These are phyloP conservation scores for Eucalyptus curtisii DNA, from an alignment of 345 rosid genomes.

Conservation along the genomic window DNA sequence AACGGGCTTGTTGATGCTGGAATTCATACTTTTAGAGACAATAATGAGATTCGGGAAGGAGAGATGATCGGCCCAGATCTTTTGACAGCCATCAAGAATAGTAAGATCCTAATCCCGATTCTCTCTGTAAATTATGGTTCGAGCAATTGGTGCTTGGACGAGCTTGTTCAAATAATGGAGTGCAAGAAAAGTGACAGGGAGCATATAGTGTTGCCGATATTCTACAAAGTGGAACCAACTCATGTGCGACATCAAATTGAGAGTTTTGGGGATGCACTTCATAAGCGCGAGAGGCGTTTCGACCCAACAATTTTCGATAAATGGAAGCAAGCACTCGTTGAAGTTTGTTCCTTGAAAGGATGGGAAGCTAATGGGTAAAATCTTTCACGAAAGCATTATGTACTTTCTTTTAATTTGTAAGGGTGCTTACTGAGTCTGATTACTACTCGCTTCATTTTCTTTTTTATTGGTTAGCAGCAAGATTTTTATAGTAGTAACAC, in stretches of 20 bases:
- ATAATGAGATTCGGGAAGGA: fast-evolving
- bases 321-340: neutral
- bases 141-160: fast-evolving
- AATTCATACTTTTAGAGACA: neutral
- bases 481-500: neutral
- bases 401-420: neutral
- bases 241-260: fast-evolving
- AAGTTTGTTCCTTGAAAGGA: neutral
- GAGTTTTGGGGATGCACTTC: neutral
- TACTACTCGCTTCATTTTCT: fast-evolving
- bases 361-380: neutral
- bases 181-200: neutral
- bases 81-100: neutral
- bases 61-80: neutral
- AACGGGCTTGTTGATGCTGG: neutral
- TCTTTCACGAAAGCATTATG: neutral
- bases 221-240: neutral
- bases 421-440: neutral
- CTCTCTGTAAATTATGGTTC: no score
- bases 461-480: neutral
- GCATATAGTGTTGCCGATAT: neutral
- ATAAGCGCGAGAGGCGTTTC: fast-evolving
- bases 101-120: neutral
- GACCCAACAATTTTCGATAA: fast-evolving
- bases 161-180: no score